A percentile compares a stretch with the other conserved stretches of the same genome.
Conservation (phyloP, 179 eudicot genomes). For the Heliamphora pulchella region DNA sequence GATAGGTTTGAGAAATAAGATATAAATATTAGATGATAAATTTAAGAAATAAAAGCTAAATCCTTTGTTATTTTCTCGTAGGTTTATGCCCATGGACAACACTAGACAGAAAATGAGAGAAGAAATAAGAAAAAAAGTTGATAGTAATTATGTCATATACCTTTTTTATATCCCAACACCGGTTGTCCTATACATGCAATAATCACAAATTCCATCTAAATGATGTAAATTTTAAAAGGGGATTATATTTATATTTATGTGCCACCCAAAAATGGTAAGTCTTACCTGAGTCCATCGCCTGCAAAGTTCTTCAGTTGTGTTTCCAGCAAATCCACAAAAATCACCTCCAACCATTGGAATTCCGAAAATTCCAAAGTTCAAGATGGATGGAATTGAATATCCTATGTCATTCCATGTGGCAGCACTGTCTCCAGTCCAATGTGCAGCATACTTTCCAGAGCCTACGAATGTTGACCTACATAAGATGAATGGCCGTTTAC, state of each 20-base stretch:
- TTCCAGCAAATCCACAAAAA: conserved; percentile 58
- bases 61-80: neutral
- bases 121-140: no score
- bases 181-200: no score
- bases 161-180: no score
- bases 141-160: no score
- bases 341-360: conserved; percentile 89
- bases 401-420: conserved; percentile 66
- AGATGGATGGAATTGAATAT: conserved; percentile 56
- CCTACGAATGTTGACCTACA: conserved; percentile 72
- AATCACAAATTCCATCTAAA: neutral
- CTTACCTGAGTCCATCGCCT: conserved; percentile 76
- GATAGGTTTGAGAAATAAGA: neutral
- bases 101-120: no score
- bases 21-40: neutral
- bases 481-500: conserved; percentile 64
- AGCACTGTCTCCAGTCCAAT: conserved; percentile 87
- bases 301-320: conserved; percentile 77
- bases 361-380: conserved; percentile 63
- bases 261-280: neutral
- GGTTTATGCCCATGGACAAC: no score
- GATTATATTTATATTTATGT: neutral
- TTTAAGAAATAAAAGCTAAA: neutral
- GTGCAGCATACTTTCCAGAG: conserved; percentile 75
- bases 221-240: neutral